Evolutionary conservation across 2,329 filamentous ascomycete species (phyloP), one percentile per base, ranked within the genome.

Genomic region (Aspergillus tanneri): DNA sequence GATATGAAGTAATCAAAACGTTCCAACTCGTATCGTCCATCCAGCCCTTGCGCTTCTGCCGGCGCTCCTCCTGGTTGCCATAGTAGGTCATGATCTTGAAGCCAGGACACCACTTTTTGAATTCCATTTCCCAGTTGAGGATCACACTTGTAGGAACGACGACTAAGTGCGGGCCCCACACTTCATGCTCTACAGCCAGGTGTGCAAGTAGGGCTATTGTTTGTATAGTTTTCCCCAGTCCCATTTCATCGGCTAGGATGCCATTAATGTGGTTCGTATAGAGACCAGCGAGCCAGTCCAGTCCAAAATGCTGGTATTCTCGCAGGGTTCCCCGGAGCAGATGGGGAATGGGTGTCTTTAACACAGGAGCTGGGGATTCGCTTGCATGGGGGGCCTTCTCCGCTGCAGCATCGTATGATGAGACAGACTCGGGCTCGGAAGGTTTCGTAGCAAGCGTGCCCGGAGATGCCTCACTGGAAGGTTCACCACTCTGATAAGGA

Each of bases 51-150:
- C 95, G 86, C 70, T 97, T 97, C 57, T 86, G 80, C 66, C 89
- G 91, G 37, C 93, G 86, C 71, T 99, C 93, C 57, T 96, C 90
- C 60, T 91, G 87, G 34, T 86, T 89, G 35, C 95, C 93, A 66
- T 97, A 99, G 72, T 99, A 99, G 0, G 91, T 93, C 50, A 99
- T 77, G 47, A 99, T 95, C 67, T 96, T 97, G 77, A 99, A 99
- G 0, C 93, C 92, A 3, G 95, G 93, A 48, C 91, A 89, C 83
- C 75, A 99, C 68, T 99, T 99, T 66, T 97, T 97, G 79, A 99
- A 99, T 71, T 99, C 93, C 87, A 97, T 97, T 69, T 99, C 95
- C 93, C 93, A 99, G 66, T 99, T 99, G 56, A 99, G 82, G 80
- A 99, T 96, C 40, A 99, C 95, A 70, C 91, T 97, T 2, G 93